Conservation (phyloP, 1,284 basidiomycete genomes). For the Bondarzewia mesenterica region DNA sequence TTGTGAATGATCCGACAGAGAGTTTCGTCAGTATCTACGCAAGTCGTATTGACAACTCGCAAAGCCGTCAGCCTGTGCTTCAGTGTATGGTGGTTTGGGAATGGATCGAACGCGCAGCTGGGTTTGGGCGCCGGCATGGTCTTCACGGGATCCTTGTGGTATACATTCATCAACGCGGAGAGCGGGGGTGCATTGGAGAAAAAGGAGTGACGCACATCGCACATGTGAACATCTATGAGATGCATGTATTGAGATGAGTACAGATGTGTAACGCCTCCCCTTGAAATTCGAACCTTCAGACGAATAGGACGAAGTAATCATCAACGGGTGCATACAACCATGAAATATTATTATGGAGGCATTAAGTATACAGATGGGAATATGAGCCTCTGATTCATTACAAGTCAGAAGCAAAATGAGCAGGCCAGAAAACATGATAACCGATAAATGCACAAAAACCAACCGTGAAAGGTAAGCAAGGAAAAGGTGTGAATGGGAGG, state of each 20-base stretch:
- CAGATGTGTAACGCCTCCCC: not conserved
- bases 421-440: not conserved
- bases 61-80: slow-evolving; percentile 67
- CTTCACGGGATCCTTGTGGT: slow-evolving; percentile 56
- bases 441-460: not conserved
- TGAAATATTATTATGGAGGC: not conserved
- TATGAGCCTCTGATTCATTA: not conserved
- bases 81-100: slow-evolving; percentile 71
- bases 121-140: slow-evolving; percentile 57
- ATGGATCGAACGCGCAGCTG: slow-evolving; percentile 56
- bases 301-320: no score
- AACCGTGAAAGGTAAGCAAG: not conserved
- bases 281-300: no score
- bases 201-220: not conserved
- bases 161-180: slow-evolving; percentile 18
- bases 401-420: not conserved
- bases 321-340: not conserved
- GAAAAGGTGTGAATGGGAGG: not conserved
- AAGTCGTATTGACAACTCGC: slow-evolving; percentile 60
- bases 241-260: not conserved
- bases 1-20: slow-evolving; percentile 29
- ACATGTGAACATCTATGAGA: no score
- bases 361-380: slow-evolving; percentile 2
- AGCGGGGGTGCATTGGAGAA: not conserved
- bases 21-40: slow-evolving; percentile 67